Evolutionary conservation across 495 filamentous ascomycete genomes (phyloP).

Genomic region (Penicillium silybi): DNA sequence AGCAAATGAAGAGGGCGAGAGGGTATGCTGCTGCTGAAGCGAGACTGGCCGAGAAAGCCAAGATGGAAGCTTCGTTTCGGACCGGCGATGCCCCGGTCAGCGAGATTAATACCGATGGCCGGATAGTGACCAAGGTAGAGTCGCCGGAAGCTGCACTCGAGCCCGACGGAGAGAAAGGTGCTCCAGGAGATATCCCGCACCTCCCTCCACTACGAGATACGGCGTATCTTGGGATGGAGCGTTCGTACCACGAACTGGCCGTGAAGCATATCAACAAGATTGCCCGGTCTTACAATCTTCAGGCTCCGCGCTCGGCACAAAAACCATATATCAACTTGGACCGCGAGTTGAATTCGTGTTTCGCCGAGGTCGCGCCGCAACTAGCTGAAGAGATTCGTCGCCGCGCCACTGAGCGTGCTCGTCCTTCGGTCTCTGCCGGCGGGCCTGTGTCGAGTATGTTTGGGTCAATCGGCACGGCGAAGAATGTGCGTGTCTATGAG

Average conservation of each 20-base stretch:
- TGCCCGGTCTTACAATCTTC: slow-evolving; percentile 88
- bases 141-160: slow-evolving; percentile 5
- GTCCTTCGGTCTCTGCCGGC: slow-evolving; percentile 19
- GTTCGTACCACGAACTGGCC: slow-evolving; percentile 71
- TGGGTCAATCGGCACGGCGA: slow-evolving; percentile 48
- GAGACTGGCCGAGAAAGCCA: slow-evolving; percentile 39
- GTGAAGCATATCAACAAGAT: slow-evolving; percentile 75
- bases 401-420: slow-evolving; percentile 53
- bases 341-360: slow-evolving; percentile 77
- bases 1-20: slow-evolving; percentile 68
- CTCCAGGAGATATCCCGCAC: slow-evolving; percentile 28
- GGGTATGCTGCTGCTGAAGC: slow-evolving; percentile 72
- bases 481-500: slow-evolving; percentile 62
- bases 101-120: slow-evolving; percentile 25
- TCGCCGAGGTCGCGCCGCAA: slow-evolving; percentile 75
- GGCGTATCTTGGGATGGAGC: slow-evolving; percentile 60
- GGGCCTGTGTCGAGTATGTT: slow-evolving; percentile 40
- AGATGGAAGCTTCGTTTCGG: slow-evolving; percentile 44
- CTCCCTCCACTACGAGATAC: slow-evolving; percentile 42
- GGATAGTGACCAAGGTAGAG: slow-evolving; percentile 15
- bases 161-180: background rate
- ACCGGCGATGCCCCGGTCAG: slow-evolving; percentile 12
- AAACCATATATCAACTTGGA: slow-evolving; percentile 88
- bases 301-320: slow-evolving; percentile 86
- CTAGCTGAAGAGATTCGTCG: slow-evolving; percentile 68